A percentile compares a stretch with the other conserved stretches of the same genome.
Evolutionary conservation across 768 basidiomycete species (phyloP).

Genomic region (Suillus brevipes): DNA sequence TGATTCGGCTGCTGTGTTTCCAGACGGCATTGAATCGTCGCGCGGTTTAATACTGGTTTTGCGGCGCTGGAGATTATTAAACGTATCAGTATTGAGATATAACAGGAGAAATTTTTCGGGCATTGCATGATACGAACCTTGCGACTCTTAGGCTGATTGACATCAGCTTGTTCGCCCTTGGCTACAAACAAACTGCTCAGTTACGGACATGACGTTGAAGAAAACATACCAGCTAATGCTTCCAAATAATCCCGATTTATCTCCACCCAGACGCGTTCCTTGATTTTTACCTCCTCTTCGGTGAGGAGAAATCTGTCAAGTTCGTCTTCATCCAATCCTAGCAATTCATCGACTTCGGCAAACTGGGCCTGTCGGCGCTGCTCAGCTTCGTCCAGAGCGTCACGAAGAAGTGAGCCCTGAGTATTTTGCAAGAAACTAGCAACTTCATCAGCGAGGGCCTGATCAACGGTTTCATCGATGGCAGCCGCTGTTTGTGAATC

Average conservation of each 20-base stretch:
- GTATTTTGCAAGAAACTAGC: constrained; percentile 61
- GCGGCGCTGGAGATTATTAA: constrained; percentile 52
- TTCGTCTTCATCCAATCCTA: constrained; percentile 88
- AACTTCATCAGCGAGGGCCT: constrained; percentile 69
- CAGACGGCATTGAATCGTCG: constrained; percentile 62
- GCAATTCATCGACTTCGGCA: constrained; percentile 56
- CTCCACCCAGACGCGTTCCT: constrained; percentile 93
- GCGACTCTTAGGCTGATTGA: constrained; percentile 54
- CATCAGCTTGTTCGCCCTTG: constrained; percentile 61
- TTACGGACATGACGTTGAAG: constrained; percentile 29
- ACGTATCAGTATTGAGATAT: constrained; percentile 10
- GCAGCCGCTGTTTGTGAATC: constrained; percentile 25
- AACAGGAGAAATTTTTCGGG: constrained; percentile 29
- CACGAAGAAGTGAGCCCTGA: constrained; percentile 57
- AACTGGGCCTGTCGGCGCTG: constrained; percentile 55
- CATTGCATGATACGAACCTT: constrained; percentile 67
- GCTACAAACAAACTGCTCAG: constrained; percentile 55
- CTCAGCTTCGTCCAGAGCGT: constrained; percentile 69
- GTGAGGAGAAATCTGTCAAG: constrained; percentile 76
- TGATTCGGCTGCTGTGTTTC: constrained; percentile 35
- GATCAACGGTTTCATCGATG: constrained; percentile 62
- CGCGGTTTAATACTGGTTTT: constrained; percentile 66
- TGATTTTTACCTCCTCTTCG: constrained; percentile 80
- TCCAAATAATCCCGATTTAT: constrained; percentile 90
- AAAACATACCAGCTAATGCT: constrained; percentile 64